Evolutionary conservation across 1,139 yeast genomes (phyloP).

Genomic region (Geotrichum cucujoidarum): DNA sequence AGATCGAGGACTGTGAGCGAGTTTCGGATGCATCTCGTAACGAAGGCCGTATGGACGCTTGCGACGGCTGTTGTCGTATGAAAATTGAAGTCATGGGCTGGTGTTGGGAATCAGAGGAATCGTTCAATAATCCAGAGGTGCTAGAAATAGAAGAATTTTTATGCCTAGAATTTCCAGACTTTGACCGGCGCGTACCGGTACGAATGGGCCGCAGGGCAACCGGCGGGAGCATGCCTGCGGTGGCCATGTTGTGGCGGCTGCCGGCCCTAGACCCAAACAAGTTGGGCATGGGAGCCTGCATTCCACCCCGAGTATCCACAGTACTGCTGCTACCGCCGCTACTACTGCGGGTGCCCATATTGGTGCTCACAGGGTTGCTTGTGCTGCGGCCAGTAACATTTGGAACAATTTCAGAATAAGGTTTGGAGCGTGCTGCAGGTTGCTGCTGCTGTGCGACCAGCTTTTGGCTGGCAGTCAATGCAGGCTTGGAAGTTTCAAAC

Average conservation of each 20-base stretch:
- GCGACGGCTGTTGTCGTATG: not conserved
- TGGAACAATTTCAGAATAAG: not conserved
- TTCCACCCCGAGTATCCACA: not conserved
- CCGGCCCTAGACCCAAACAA: slow-evolving; percentile 4
- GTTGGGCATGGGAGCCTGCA: slow-evolving; percentile 1
- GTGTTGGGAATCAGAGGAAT: not conserved
- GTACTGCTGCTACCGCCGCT: not conserved
- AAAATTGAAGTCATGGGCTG: not conserved
- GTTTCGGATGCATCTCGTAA: not conserved
- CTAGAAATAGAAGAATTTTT: slow-evolving; percentile 8
- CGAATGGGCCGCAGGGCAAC: slow-evolving; percentile 4
- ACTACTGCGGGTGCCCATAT: not conserved
- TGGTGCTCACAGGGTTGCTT: no score
- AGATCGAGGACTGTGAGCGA: not conserved
- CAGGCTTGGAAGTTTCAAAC: slow-evolving; percentile 1
- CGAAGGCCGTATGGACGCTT: no score
- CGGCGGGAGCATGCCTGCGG: slow-evolving; percentile 11
- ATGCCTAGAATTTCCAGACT: not conserved
- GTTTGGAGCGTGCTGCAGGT: not conserved
- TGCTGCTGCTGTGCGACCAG: not conserved
- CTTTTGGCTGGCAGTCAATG: not conserved
- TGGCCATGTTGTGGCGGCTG: not conserved
- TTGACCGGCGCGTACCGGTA: not conserved
- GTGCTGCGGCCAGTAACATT: not conserved
- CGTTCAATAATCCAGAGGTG: not conserved